Base-by-base conservation (phyloP, 2,329 filamentous ascomycete genomes). In the Fusarium cyanostomum region DNA sequence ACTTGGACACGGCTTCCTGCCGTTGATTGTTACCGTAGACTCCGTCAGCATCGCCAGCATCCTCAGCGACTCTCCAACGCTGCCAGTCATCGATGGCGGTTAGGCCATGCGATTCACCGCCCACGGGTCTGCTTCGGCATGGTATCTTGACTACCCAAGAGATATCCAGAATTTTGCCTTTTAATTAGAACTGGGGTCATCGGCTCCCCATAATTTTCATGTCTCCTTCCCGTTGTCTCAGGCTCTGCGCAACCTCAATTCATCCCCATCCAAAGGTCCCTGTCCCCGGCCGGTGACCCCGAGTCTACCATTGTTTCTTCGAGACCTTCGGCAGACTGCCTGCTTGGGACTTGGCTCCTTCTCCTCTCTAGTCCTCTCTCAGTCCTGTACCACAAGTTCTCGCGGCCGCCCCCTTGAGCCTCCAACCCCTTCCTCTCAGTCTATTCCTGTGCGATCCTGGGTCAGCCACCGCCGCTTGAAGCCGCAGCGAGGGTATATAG, bases 141-240 rank as follows among this genome's bases (percentile, higher is more conserved):
- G 35, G 49, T 43, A 39, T 60, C 39, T 44, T 33, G 34, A 48
- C 34, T 59, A 42, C 56, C 52, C 57, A 57, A 53, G 38, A 65
- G 35, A 59, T 60, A 45, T 46, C 38, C 54, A 61, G 49, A 50
- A 62, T 43, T 45, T 54, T 56, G 54, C 37, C 39, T 59, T 64
- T 57, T 51, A 59, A 63, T 56, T 71, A 73, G 54, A 53, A 64
- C 69, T 61, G 68, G 71, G 64, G 56, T 65, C 69, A 64, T 72
- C 70, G 67, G 58, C 69, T 71, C 69, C 72, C 72, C 73, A 71
- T 75, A 74, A 71, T 70, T 72, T 69, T 68, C 70, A 74, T 73
- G 73, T 72, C 71, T 68, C 68, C 71, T 74, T 72, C 71, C 73
- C 72, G 72, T 73, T 79, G 78, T 79, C 78, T 80, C 77, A 78